Evolutionary conservation across 176 grass and related monocot species (phyloP).

Genomic region (Aegilops longissima): DNA sequence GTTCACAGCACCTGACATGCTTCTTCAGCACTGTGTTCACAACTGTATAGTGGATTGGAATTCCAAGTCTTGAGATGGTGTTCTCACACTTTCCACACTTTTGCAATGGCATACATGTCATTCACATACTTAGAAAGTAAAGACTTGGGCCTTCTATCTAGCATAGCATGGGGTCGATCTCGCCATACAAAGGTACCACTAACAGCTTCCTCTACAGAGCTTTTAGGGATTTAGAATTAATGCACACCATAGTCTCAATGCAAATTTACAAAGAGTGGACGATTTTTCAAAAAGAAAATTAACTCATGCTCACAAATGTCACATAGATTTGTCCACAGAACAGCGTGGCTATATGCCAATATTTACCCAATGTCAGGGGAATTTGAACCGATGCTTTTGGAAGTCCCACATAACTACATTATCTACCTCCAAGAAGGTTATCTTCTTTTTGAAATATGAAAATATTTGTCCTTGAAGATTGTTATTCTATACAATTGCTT

Average conservation of each 20-base stretch:
- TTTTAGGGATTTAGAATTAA: neutral
- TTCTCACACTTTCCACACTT: neutral
- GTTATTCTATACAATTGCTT: neutral
- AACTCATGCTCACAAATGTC: neutral
- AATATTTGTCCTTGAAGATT: neutral
- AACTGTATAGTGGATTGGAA: neutral
- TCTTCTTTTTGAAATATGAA: neutral
- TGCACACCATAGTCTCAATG: neutral
- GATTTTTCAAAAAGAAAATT: neutral
- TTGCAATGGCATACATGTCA: neutral
- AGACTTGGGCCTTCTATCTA: slow-evolving; percentile 4
- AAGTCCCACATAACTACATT: neutral
- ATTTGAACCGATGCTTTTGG: neutral
- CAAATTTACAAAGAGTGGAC: neutral
- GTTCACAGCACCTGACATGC: neutral
- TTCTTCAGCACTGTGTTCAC: neutral
- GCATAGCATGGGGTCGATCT: neutral
- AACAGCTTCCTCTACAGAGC: neutral
- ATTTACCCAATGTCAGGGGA: neutral
- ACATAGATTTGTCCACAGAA: neutral
- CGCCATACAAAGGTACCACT: neutral
- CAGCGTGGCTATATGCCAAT: neutral
- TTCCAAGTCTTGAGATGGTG: neutral
- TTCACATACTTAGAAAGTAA: slow-evolving; percentile 1
- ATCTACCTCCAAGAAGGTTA: neutral